Evolutionary conservation across 1,139 yeast genomes (phyloP), one percentile per base, ranked within the genome.

Genomic region (Meyerozyma guilliermondii): DNA sequence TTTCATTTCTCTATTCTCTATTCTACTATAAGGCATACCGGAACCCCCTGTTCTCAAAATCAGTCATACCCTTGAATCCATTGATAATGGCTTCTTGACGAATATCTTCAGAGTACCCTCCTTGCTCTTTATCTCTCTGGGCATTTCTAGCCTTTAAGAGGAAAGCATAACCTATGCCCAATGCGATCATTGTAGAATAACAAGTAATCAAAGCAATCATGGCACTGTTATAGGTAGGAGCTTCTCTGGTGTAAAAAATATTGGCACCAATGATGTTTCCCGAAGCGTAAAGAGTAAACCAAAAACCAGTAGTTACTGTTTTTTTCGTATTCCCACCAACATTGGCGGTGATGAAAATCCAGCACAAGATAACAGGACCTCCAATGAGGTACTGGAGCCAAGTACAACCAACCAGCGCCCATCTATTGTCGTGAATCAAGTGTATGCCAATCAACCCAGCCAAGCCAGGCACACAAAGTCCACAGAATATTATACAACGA

Each of bases 351-450:
- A 41, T 31, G 16, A 59, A 54, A 14, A 63, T 53, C 68, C 70
- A 66, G 18, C 57, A 50, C 38, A 62, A 45, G 40, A 65, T 62
- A 28, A 63, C 62, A 11, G 66, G 67, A 2, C 62, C 66, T 6
- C 66, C 68, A 42, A 63, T 51, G 26, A 62, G 55, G 47, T 53
- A 64, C 41, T 63, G 69, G 24, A 67, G 50, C 65, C 68, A 68
- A 16, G 68, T 60, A 47, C 70, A 65, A 8, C 69, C 56, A 18
- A 43, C 44, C 28, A 40, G 35, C 11, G 43, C 43, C 36, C 36
- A 33, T 13, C 24, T 11, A 13, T 33, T 11, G 10, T 17, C 20
- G 8, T 40, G 28, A 16, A 44, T 42, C 16, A 39, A 7, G 31
- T 41, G 44, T 16, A 44, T 39, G 13, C 44, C 44, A 27, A 44